A percentile compares a stretch with the other conserved stretches of the same genome.
Conservation (phyloP, 176 grass and related monocot species). For the Chloris gayana region DNA sequence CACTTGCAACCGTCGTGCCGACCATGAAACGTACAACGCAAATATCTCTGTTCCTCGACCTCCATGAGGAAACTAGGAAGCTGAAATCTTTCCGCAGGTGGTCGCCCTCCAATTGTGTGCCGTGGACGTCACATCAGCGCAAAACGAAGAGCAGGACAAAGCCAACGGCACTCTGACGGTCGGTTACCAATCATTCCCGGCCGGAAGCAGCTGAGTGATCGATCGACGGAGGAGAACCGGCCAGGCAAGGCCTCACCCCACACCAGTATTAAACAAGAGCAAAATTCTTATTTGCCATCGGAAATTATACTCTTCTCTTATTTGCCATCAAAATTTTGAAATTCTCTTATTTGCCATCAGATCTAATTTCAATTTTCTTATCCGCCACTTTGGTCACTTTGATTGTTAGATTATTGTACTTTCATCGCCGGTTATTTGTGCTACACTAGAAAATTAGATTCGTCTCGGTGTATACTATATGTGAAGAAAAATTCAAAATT, state of each 20-base stretch:
- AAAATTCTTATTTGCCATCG: too few species aligned
- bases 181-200: not conserved
- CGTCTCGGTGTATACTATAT: too few species aligned
- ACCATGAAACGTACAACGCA: not conserved
- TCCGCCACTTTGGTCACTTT: too few species aligned
- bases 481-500: too few species aligned
- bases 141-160: not conserved
- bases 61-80: not conserved
- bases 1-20: not conserved
- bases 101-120: not conserved
- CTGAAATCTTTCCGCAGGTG: not conserved
- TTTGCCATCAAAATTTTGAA: too few species aligned
- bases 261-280: too few species aligned
- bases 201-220: not conserved
- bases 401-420: too few species aligned
- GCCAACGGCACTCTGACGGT: not conserved
- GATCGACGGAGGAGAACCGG: not conserved
- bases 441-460: too few species aligned
- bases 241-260: not conserved
- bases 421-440: too few species aligned
- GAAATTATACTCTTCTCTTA: too few species aligned
- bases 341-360: too few species aligned
- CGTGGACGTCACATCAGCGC: not conserved
- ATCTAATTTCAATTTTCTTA: too few species aligned
- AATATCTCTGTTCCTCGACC: not conserved